These are phyloP conservation scores for Solanum lycopersicoides DNA, from an alignment of 257 asterid species.

Conservation along the genomic window DNA sequence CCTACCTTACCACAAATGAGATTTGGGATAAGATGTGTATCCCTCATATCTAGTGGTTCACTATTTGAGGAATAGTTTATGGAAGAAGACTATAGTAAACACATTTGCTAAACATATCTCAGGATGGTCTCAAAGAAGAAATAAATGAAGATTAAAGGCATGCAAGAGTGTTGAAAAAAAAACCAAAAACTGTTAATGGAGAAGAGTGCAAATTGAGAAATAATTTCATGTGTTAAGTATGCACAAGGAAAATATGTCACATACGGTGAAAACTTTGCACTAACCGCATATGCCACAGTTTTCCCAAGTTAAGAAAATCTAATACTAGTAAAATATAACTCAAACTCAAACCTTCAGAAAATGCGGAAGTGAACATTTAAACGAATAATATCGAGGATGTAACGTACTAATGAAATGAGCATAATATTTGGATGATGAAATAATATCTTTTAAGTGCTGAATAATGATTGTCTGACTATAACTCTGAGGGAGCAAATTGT, in stretches of 20 bases:
- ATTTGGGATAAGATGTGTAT: background rate
- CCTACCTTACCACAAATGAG: background rate
- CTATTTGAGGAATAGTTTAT: background rate
- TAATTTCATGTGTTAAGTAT: background rate
- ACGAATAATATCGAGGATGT: background rate
- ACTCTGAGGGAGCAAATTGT: background rate
- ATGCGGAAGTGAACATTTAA: background rate
- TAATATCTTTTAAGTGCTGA: background rate
- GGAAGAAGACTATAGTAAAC: background rate
- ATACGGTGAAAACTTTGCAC: background rate
- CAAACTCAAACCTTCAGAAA: background rate
- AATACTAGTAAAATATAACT: background rate
- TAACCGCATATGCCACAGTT: background rate
- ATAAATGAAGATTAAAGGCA: background rate
- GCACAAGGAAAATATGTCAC: background rate
- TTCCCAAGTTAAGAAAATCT: background rate
- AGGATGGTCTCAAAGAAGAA: background rate
- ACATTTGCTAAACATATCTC: background rate
- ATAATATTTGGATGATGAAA: background rate
- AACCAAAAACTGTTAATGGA: background rate
- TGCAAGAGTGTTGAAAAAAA: background rate
- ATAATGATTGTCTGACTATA: background rate
- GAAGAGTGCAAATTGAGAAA: background rate
- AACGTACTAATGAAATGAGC: background rate
- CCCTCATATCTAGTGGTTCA: background rate